Conservation (phyloP, 805 yeast genomes). For the Kuraishia piskuri region DNA sequence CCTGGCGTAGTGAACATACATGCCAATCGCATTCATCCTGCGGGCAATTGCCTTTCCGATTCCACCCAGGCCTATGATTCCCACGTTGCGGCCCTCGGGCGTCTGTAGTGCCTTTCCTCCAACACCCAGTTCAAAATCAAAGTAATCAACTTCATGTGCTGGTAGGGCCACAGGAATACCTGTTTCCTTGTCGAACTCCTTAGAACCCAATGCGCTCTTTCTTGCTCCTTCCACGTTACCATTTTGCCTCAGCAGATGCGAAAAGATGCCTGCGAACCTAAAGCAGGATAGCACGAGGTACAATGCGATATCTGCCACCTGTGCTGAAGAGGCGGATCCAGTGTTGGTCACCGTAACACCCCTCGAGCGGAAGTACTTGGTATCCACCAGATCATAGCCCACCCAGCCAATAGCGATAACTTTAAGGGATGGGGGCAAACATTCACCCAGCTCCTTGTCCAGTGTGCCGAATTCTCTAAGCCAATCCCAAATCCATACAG, state of each 20-base stretch:
- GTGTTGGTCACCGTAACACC: slow-evolving; percentile 23
- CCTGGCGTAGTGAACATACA: slow-evolving; percentile 50
- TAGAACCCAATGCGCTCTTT: slow-evolving; percentile 15
- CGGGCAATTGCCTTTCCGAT: slow-evolving; percentile 49
- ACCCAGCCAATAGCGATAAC: slow-evolving; percentile 48
- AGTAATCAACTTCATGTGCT: slow-evolving; percentile 10
- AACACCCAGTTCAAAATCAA: slow-evolving; percentile 31
- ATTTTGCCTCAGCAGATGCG: slow-evolving; percentile 17
- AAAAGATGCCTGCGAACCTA: slow-evolving; percentile 37
- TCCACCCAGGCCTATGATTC: slow-evolving; percentile 53
- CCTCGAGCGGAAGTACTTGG: slow-evolving; percentile 26
- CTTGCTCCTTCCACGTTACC: slow-evolving; percentile 36
- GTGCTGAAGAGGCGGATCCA: slow-evolving; percentile 40
- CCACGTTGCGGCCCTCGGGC: slow-evolving; percentile 43
- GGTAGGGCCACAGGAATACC: slow-evolving; percentile 25
- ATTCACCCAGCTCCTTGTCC: slow-evolving; percentile 25
- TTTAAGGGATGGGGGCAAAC: slow-evolving; percentile 36
- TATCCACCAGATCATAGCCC: slow-evolving; percentile 46
- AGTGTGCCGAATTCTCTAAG: slow-evolving; percentile 27
- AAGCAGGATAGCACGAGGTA: slow-evolving; percentile 47
- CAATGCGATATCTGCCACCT: slow-evolving; percentile 58
- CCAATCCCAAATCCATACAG: slow-evolving; percentile 41
- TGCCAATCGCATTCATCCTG: slow-evolving; percentile 43
- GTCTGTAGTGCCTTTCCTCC: slow-evolving; percentile 29
- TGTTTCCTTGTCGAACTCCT: slow-evolving; percentile 20